phyloP scores from a whole-genome alignment of 345 rosid genomes.

The Arabis alpina region DNA sequence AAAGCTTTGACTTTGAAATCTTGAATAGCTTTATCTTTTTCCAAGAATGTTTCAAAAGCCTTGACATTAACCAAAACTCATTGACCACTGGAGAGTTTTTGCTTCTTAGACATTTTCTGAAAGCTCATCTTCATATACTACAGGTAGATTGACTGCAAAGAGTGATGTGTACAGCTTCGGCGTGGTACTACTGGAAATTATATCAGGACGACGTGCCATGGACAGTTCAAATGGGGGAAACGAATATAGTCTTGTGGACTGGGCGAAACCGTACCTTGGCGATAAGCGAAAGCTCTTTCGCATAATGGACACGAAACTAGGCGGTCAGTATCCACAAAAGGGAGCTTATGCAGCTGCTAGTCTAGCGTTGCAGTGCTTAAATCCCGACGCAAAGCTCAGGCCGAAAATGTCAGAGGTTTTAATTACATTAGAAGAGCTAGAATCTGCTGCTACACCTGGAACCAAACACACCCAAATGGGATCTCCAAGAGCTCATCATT shows the following conservation, averaged over 20 bases:
- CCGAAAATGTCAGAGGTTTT: conserved; percentile 74
- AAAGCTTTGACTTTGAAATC: too few relatives aligned
- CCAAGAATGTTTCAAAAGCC: too few relatives aligned
- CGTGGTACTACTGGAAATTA: conserved; percentile 66
- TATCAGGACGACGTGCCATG: conserved; percentile 62
- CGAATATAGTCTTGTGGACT: conserved; percentile 73
- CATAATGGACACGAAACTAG: conserved; percentile 75
- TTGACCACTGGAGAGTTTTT: conserved; percentile 15
- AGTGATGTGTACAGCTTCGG: conserved; percentile 84
- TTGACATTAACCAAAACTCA: not conserved
- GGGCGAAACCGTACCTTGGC: conserved; percentile 73
- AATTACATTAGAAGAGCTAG: conserved; percentile 46
- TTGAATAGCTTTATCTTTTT: too few relatives aligned
- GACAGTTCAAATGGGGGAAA: conserved; percentile 55
- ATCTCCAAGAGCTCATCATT: conserved; percentile 40
- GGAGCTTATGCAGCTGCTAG: conserved; percentile 59
- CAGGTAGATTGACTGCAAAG: conserved; percentile 66
- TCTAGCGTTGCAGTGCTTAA: conserved; percentile 63
- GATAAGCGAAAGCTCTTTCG: conserved; percentile 66
- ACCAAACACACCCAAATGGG: conserved; percentile 17
- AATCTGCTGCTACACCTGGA: conserved; percentile 38
- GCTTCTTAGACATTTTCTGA: conserved; percentile 15
- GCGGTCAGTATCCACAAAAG: conserved; percentile 67
- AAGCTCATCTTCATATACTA: conserved; percentile 27
- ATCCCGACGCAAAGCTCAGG: conserved; percentile 61